A percentile compares a stretch with the other conserved stretches of the same genome.
Evolutionary conservation across 179 eudicot genomes (phyloP).

Genomic region (Spinacia oleracea): DNA sequence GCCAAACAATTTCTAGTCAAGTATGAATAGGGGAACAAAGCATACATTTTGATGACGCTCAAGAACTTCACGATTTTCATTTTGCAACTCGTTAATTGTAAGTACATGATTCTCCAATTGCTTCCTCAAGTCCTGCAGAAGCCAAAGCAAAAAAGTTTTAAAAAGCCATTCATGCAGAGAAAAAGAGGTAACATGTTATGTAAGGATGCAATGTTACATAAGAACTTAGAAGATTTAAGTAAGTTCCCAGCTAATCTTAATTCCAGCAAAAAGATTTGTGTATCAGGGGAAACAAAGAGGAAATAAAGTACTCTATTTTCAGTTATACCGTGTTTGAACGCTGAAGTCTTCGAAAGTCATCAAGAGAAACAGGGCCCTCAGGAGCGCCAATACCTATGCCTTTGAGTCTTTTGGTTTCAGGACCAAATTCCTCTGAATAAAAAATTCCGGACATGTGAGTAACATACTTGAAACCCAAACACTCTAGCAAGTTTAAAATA

Average conservation of each 20-base stretch:
- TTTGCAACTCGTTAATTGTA: constrained; percentile 61
- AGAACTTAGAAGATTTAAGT: background rate
- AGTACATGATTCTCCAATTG: constrained; percentile 74
- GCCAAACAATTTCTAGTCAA: background rate
- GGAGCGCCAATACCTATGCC: constrained; percentile 96
- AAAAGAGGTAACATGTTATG: background rate
- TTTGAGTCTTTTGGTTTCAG: constrained; percentile 74
- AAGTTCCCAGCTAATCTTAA: background rate
- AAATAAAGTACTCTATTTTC: background rate
- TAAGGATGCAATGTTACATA: background rate
- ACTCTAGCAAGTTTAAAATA: background rate
- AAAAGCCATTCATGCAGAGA: background rate
- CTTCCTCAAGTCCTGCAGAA: constrained; percentile 80
- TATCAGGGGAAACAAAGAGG: background rate
- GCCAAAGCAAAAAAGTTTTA: background rate
- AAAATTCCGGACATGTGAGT: constrained; percentile 18
- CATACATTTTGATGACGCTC: constrained; percentile 59
- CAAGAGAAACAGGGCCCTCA: constrained; percentile 92
- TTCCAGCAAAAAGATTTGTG: background rate
- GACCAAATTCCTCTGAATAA: constrained; percentile 56
- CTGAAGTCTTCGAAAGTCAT: constrained; percentile 93
- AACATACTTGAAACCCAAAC: constrained; percentile 8
- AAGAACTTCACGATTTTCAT: constrained; percentile 62
- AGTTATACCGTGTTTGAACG: constrained; percentile 78
- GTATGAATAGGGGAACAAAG: background rate